Evolutionary conservation across 2,329 filamentous ascomycete species (phyloP).

Genomic region (Didymella lethalis): DNA sequence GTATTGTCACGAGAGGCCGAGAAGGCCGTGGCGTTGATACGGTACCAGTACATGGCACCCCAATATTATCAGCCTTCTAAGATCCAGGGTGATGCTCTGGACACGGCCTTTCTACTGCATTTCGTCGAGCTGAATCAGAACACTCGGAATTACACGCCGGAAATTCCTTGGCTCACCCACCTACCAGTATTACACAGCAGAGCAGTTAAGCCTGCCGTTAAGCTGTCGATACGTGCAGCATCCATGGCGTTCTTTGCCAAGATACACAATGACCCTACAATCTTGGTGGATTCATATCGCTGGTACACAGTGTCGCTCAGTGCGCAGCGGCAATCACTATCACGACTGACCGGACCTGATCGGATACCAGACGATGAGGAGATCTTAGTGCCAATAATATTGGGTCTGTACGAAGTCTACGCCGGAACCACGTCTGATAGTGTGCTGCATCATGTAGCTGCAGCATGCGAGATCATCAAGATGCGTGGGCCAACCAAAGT

Average conservation of each 20-base stretch:
- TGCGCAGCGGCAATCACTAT: constrained; percentile 35
- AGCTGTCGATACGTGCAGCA: constrained; percentile 42
- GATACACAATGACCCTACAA: constrained; percentile 38
- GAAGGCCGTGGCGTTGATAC: constrained; percentile 34
- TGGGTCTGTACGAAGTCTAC: constrained; percentile 43
- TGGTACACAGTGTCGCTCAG: constrained; percentile 45
- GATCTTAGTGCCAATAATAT: constrained; percentile 40
- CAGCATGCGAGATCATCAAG: constrained; percentile 41
- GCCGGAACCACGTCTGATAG: constrained; percentile 40
- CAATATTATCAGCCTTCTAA: constrained; percentile 37
- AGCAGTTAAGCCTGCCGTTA: constrained; percentile 35
- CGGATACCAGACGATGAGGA: constrained; percentile 41
- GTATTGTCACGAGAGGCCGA: constrained; percentile 23
- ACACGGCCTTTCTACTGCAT: constrained; percentile 42
- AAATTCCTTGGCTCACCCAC: constrained; percentile 40
- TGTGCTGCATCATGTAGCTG: constrained; percentile 41
- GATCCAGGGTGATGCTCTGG: constrained; percentile 33
- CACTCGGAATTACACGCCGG: constrained; percentile 25
- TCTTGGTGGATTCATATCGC: constrained; percentile 43
- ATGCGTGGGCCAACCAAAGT: constrained; percentile 43
- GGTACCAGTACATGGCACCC: constrained; percentile 37
- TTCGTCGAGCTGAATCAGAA: constrained; percentile 41
- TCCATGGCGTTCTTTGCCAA: constrained; percentile 47
- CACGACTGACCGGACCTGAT: constrained; percentile 21
- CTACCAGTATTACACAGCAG: constrained; percentile 32